phyloP scores from a whole-genome alignment of 108 stramenopile genomes.

The Skeletonema tropicum region DNA sequence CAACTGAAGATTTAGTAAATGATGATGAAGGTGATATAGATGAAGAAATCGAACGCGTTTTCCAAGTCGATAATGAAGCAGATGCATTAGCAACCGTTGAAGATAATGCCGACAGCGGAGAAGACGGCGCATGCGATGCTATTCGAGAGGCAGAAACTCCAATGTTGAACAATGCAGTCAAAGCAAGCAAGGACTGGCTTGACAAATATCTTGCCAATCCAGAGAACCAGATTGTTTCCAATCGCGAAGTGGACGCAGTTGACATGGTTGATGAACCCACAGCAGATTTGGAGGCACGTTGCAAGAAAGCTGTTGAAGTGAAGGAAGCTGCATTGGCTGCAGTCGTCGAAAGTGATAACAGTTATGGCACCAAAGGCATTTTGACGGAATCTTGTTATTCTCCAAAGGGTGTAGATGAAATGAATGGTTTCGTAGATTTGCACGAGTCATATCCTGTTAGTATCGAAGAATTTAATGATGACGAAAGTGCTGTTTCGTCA shows the following conservation, averaged over 20 bases:
- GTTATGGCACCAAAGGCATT: neutral
- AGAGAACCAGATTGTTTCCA: no score
- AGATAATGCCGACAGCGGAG: neutral
- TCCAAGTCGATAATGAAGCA: no score
- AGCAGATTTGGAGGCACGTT: neutral
- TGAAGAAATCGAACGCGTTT: no score
- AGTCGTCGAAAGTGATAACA: no score
- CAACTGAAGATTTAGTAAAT: no score
- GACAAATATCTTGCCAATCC: no score
- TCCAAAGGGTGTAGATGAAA: neutral
- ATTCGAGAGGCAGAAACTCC: no score
- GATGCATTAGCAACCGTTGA: neutral
- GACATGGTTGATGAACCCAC: neutral
- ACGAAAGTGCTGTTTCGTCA: conserved; percentile 7
- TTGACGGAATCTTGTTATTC: neutral
- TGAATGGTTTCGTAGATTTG: neutral
- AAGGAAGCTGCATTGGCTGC: no score
- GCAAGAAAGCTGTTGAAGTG: neutral
- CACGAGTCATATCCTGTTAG: neutral
- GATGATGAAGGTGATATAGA: no score
- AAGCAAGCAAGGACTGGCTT: no score
- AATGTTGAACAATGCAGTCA: no score
- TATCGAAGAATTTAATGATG: neutral
- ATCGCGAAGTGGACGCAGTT: neutral
- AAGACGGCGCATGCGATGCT: no score